Evolutionary conservation across 169 alveolate genomes (phyloP), one percentile per base, ranked within the genome.

Genomic region (Cryptosporidium ryanae): DNA sequence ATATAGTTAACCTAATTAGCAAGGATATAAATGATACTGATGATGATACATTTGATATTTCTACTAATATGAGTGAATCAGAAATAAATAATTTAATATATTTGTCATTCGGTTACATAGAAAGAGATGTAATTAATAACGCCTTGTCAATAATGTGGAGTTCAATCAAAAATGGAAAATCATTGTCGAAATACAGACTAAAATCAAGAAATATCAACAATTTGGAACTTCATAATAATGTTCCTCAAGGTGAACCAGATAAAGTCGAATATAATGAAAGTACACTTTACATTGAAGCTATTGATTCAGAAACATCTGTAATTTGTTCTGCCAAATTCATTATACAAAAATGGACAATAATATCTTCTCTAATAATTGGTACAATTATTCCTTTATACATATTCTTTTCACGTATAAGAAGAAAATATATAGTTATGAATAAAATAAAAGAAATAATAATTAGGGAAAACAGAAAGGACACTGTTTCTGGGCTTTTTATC

Each of bases 71-170:
- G 49, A 68, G 83, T 23, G 83, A 68, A 29, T 31, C 18, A 34
- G 83, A 68, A 31, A 49, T 68, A 17, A 68, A 68, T 34, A 65
- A 68, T n/a, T 34, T 68, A 3, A 68, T 68, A n/a, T 15, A 68
- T 31, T 43, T 68, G 31, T 68, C 83, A 49, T 68, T 68, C 38
- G 52, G 55, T 44, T 68, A 68, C 18, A 27, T 52, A 50, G 66
- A 68, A 21, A 44, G 32, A 25, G 29, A 18, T 52, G 32, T 61
- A 27, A 61, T 68, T 32, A 46, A 52, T 27, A 68, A 44, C 32
- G 83, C 83, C 6, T 21, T 68, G 31, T 68, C 83, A 27, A 68
- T 68, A 1, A 68, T 68, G 83, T 68, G 83, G 83, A 68, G 55
- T 31, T 68, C 83, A 7, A 68, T 68, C 38, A 68, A 68, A 55